These are phyloP conservation scores for Pyrenophora seminiperda DNA, from an alignment of 2,329 filamentous ascomycete genomes.

Conservation along the genomic window DNA sequence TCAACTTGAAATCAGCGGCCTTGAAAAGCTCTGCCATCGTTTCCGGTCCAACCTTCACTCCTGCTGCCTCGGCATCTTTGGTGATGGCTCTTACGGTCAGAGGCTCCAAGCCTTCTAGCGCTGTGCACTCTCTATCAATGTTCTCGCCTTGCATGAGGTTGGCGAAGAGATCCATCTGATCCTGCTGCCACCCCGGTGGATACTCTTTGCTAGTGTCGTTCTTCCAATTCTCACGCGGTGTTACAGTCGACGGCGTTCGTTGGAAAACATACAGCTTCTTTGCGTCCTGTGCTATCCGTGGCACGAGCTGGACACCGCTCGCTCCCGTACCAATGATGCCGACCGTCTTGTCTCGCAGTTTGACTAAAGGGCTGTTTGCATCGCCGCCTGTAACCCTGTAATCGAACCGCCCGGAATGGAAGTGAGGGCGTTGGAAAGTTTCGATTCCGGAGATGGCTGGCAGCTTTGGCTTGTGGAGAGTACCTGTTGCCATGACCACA, in stretches of 20 bases:
- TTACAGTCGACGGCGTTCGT: slow-evolving; percentile 57
- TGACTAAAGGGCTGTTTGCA: slow-evolving; percentile 32
- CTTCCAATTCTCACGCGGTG: slow-evolving; percentile 34
- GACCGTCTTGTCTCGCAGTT: slow-evolving; percentile 43
- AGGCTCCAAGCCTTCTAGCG: too few species aligned
- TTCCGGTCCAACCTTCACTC: slow-evolving; percentile 7
- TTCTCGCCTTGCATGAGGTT: too few species aligned
- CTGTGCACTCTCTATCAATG: too few species aligned
- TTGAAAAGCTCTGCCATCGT: not conserved
- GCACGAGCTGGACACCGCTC: slow-evolving; percentile 44
- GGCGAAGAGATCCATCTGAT: slow-evolving; percentile 46
- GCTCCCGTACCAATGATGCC: slow-evolving; percentile 44
- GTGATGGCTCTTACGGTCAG: too few species aligned
- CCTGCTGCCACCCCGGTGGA: slow-evolving; percentile 58
- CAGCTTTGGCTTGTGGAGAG: not conserved
- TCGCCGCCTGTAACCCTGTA: slow-evolving; percentile 33
- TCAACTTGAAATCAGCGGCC: slow-evolving; percentile 44
- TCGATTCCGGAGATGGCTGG: slow-evolving; percentile 1
- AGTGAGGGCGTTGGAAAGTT: slow-evolving; percentile 19
- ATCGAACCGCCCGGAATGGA: slow-evolving; percentile 37
- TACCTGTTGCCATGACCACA: not conserved
- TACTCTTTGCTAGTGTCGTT: slow-evolving; percentile 7
- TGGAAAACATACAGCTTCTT: slow-evolving; percentile 62
- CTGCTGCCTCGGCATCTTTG: too few species aligned
- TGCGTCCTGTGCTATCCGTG: slow-evolving; percentile 52